These are phyloP conservation scores for Fraxinus albicans DNA, from an alignment of 305 asterid genomes.

Conservation along the genomic window DNA sequence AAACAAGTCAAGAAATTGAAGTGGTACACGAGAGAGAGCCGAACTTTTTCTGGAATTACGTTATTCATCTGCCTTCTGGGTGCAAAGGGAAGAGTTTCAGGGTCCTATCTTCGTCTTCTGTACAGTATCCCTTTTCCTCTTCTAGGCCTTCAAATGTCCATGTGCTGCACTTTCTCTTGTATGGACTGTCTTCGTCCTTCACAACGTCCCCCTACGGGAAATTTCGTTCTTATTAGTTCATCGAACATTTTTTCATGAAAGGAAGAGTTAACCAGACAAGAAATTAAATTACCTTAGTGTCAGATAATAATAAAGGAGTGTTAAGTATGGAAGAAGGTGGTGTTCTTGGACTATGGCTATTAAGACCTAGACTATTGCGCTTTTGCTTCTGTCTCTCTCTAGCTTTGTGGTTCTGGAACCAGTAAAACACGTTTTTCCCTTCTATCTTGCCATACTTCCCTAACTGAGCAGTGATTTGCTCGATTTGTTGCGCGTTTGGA, in stretches of 20 bases:
- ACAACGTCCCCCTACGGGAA: slow-evolving; percentile 14
- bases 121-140: neutral
- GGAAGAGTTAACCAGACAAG: neutral
- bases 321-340: slow-evolving; percentile 22
- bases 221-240: neutral
- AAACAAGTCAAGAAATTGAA: slow-evolving; percentile 10
- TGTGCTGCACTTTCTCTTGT: slow-evolving; percentile 62
- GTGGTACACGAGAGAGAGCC: neutral
- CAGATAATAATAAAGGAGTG: slow-evolving; percentile 11
- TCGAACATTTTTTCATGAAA: neutral
- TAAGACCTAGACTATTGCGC: slow-evolving; percentile 37
- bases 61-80: slow-evolving; percentile 48
- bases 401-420: slow-evolving; percentile 98
- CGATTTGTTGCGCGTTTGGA: slow-evolving; percentile 85
- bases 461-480: slow-evolving; percentile 72
- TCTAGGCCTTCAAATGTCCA: slow-evolving; percentile 55
- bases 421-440: slow-evolving; percentile 92
- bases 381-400: slow-evolving; percentile 96
- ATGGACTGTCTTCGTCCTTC: slow-evolving; percentile 49
- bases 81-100: slow-evolving; percentile 85
- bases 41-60: neutral
- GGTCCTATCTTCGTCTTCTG: slow-evolving; percentile 46
- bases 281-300: slow-evolving; percentile 20
- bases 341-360: slow-evolving; percentile 45
- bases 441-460: slow-evolving; percentile 76